Base-by-base conservation (phyloP, 2,329 filamentous ascomycete species). In the Diaporthe aspalathi region DNA sequence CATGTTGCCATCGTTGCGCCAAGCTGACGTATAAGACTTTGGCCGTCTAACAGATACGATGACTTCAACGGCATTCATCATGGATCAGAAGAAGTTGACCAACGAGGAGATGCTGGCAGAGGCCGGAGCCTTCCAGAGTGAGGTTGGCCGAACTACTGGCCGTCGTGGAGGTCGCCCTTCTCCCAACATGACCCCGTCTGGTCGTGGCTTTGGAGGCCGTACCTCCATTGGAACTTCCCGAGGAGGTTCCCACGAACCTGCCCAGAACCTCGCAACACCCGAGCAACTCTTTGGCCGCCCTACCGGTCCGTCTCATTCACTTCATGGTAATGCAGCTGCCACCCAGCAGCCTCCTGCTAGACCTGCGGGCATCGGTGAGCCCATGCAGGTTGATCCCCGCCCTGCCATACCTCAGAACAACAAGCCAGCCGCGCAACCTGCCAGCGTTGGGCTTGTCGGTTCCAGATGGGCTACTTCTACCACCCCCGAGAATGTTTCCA, bases 211-310 rank as follows among this genome's bases (percentile, higher is more conserved):
- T 27, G 9, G 53, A 8, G n/a, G 53, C 24, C 54, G 29, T 12
- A 8, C 27, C n/a, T 29, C 29, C 16, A 22, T 11, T 24, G 35
- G 24, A 24, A 50, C 66, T 40, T n/a, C 53, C 40, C 53, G 32
- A 49, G 43, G 14, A 16, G 9, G 8, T 40, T n/a, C 43, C 40
- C n/a, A 49, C 2, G 22, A 50, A 12, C 16, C 29, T 29, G 17
- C n/a, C 2, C 53, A 38, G 4, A 49, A 50, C 5, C 53, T 68
- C 11, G 67, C 53, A 3, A 68, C 66, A 12, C 45, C 66, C 4
- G 43, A 68, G n/a, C 43, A 68, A 53, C 27, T 68, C 16, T 68
- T 52, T 32, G 53, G 53, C 22, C 27, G 12, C 17, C 32, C 22
- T 9, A n/a, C 9, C 9, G 17, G 3, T 40, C 22, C 11, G 2